These are phyloP conservation scores for Epichloe sibirici DNA, from an alignment of 2,329 filamentous ascomycete species.

Conservation along the genomic window DNA sequence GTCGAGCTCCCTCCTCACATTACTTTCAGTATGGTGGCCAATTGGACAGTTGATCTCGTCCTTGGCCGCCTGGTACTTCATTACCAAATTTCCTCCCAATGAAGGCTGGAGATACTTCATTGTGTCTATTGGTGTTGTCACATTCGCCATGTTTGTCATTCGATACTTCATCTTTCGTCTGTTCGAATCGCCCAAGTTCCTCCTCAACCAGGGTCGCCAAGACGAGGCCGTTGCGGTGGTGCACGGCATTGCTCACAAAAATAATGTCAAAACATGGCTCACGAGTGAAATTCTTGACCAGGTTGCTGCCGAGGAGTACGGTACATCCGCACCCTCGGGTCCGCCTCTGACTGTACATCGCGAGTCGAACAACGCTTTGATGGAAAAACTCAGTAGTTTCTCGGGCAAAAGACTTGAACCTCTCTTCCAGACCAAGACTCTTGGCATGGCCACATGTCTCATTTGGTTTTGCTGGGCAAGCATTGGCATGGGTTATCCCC, in stretches of 20 bases:
- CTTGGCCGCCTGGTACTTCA: slow-evolving; percentile 62
- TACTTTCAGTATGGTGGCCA: slow-evolving; percentile 82
- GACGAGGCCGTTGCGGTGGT: slow-evolving; percentile 69
- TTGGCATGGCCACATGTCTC: slow-evolving; percentile 38
- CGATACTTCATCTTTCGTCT: slow-evolving; percentile 74
- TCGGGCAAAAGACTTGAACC: slow-evolving; percentile 55
- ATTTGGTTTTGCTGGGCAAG: slow-evolving; percentile 74
- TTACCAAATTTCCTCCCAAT: slow-evolving; percentile 54
- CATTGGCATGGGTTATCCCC: slow-evolving; percentile 76
- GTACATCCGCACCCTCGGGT: slow-evolving; percentile 14
- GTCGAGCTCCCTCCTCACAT: slow-evolving; percentile 60
- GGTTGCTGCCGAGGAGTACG: slow-evolving; percentile 33
- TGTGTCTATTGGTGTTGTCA: slow-evolving; percentile 57
- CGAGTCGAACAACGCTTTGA: slow-evolving; percentile 32
- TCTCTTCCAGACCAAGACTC: slow-evolving; percentile 44
- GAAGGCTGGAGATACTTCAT: slow-evolving; percentile 70
- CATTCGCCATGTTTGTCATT: slow-evolving; percentile 63
- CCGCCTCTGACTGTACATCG: slow-evolving; percentile 5
- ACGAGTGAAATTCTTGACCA: slow-evolving; percentile 55
- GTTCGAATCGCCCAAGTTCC: slow-evolving; percentile 75
- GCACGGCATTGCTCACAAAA: slow-evolving; percentile 64
- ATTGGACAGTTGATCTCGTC: slow-evolving; percentile 66
- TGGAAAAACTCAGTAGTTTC: slow-evolving; percentile 51
- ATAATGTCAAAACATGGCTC: slow-evolving; percentile 60
- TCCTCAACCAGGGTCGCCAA: slow-evolving; percentile 65